A percentile compares a stretch with the other conserved stretches of the same genome.
Evolutionary conservation across 148 eudicot species (phyloP).

Genomic region (Simmondsia chinensis): DNA sequence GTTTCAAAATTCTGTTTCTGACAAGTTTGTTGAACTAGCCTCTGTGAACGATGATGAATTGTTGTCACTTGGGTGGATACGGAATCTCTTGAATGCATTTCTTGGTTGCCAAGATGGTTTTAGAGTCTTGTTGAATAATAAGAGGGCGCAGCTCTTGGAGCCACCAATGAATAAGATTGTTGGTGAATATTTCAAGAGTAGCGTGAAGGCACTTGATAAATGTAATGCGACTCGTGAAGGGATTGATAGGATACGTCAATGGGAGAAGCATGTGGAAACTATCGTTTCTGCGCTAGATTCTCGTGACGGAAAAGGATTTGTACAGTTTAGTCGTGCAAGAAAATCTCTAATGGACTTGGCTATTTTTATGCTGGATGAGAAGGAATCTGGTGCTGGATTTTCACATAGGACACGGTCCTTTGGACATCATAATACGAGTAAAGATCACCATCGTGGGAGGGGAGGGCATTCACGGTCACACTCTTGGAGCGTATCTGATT

Average conservation of each 20-base stretch:
- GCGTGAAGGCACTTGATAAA: slow-evolving; percentile 57
- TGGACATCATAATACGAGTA: slow-evolving; percentile 33
- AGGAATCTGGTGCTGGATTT: slow-evolving; percentile 33
- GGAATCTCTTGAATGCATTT: slow-evolving; percentile 34
- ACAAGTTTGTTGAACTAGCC: slow-evolving; percentile 34
- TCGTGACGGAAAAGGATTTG: slow-evolving; percentile 16
- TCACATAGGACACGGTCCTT: slow-evolving; percentile 55
- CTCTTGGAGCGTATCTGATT: slow-evolving; percentile 64
- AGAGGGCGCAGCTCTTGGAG: slow-evolving; percentile 23
- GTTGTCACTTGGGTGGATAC: slow-evolving; percentile 48
- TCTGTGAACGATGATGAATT: slow-evolving; percentile 33
- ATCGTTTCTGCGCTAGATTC: slow-evolving; percentile 34
- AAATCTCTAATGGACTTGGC: slow-evolving; percentile 58
- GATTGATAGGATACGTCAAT: slow-evolving; percentile 44
- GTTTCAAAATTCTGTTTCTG: slow-evolving; percentile 28
- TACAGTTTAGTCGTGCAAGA: slow-evolving; percentile 47
- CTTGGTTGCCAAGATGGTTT: slow-evolving; percentile 47
- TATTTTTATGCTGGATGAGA: slow-evolving; percentile 45
- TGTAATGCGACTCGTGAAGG: slow-evolving; percentile 67
- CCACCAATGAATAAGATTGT: slow-evolving; percentile 39
- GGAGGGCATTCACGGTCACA: slow-evolving; percentile 46
- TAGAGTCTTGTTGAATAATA: slow-evolving; percentile 25
- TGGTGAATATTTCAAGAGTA: slow-evolving; percentile 38
- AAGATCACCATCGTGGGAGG: slow-evolving; percentile 16
- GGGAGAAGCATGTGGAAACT: slow-evolving; percentile 58